Conservation (phyloP, 2,329 filamentous ascomycete species). For the Cercospora sesami region DNA sequence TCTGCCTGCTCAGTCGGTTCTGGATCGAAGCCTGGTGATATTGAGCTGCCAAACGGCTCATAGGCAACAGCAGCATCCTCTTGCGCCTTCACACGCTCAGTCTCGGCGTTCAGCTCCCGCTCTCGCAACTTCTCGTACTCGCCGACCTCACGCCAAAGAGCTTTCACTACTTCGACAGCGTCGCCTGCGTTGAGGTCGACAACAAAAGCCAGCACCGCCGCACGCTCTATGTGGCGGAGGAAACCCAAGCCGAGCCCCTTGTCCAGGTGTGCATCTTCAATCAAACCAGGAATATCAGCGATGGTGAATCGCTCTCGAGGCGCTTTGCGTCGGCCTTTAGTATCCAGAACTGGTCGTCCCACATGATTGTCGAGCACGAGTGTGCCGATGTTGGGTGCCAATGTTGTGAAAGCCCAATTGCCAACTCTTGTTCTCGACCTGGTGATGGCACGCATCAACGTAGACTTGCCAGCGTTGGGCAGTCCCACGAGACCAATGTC, state of each 20-base stretch:
- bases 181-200: constrained; percentile 80
- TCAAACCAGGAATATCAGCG: constrained; percentile 91
- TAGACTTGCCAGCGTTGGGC: constrained; percentile 95
- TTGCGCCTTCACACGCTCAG: constrained; percentile 54
- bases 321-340: constrained; percentile 50
- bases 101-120: constrained; percentile 65
- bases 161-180: constrained; percentile 73
- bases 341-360: constrained; percentile 64
- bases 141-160: constrained; percentile 86
- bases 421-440: constrained; percentile 87
- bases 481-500: constrained; percentile 93
- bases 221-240: constrained; percentile 89
- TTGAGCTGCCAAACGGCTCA: constrained; percentile 47
- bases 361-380: constrained; percentile 87
- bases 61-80: constrained; percentile 45
- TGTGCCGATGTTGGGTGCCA: constrained; percentile 93
- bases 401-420: constrained; percentile 94
- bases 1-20: constrained; percentile 21
- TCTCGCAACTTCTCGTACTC: constrained; percentile 82
- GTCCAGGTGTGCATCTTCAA: constrained; percentile 89
- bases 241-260: constrained; percentile 89
- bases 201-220: constrained; percentile 89
- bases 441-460: constrained; percentile 80
- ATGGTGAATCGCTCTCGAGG: constrained; percentile 81
- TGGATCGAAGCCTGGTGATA: constrained; percentile 37